Percentiles rank a stretch among this genome's conserved stretches.
phyloP scores from a whole-genome alignment of 495 filamentous ascomycete genomes.

The Xylaria venustula region DNA sequence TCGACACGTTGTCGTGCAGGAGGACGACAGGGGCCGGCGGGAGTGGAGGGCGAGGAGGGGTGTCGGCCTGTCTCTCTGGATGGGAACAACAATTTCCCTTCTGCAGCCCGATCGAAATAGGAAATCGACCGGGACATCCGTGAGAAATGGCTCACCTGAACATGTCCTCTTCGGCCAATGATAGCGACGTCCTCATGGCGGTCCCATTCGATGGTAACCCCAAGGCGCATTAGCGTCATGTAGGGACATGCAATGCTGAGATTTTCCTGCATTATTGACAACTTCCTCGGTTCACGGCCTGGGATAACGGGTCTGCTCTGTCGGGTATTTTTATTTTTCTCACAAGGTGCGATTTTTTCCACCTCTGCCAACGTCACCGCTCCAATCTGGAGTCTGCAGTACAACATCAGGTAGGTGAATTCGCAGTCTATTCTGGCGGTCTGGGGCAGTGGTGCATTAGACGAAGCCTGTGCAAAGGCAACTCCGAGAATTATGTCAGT shows the following conservation, averaged over 20 bases:
- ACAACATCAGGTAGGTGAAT: too few relatives aligned
- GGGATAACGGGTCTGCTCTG: neutral
- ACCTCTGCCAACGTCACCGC: neutral
- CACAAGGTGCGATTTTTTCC: neutral
- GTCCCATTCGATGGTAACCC: neutral
- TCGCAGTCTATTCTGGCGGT: neutral
- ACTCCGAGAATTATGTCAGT: conserved; percentile 10
- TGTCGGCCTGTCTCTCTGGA: neutral
- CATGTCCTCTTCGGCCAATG: conserved; percentile 5
- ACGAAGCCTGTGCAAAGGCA: neutral
- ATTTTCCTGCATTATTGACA: conserved; percentile 7
- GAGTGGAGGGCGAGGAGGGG: too few relatives aligned
- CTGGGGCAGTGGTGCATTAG: conserved; percentile 2
- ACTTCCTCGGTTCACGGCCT: neutral
- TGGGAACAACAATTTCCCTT: conserved; percentile 8
- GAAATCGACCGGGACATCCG: conserved; percentile 13
- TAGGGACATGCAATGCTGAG: neutral
- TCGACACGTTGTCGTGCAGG: conserved; percentile 9
- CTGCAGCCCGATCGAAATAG: conserved; percentile 10
- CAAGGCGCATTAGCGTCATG: conserved; percentile 5
- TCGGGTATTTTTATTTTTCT: neutral
- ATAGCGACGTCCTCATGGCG: neutral
- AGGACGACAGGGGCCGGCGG: neutral
- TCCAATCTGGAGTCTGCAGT: neutral
- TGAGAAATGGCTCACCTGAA: conserved; percentile 18